Evolutionary conservation across 768 basidiomycete genomes (phyloP), one percentile per base, ranked within the genome.

Genomic region (Suillus subaureus): DNA sequence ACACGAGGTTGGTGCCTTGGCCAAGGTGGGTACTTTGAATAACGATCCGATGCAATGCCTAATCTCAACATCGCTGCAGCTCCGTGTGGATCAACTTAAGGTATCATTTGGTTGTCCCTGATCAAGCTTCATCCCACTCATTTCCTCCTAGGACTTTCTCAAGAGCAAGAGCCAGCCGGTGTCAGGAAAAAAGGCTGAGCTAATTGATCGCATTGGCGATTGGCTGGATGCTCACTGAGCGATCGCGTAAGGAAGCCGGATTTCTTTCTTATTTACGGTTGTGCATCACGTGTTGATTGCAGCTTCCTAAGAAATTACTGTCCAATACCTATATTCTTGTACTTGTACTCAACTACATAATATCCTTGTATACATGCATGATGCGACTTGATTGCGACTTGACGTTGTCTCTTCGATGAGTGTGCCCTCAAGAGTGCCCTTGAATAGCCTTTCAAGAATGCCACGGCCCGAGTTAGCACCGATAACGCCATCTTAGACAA

Each of bases 41-140:
- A 15, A 23, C 58, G 18, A 23, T 35, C 26, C 37, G 37, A 57
- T 37, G 21, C 37, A 13, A 21, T 40, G 16, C 28, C 23, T 31
- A 21, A 43, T 55, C 15, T 11, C n/a, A 39, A 40, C 18, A 65
- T 68, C 39, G 28, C 65, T 68, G 63, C 72, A 94, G 92, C 81
- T 93, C 68, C 87, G 86, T 21, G 89, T 92, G 67, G 90, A 91
- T 75, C 89, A 92, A 71, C 81, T 94, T 57, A 93, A 91, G 85
- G 91, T 90, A 67, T 64, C 81, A 67, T n/a, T 8, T 57, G 43
- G 47, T 0, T 64, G 51, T 68, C 6, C 40, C 40, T 42, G 47
- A 57, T 52, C 51, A 49, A 64, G 54, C 52, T 67, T 43, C 49
- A 39, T 42, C 57, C 42, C 63, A 61, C 61, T 57, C 61, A 69